Base-by-base conservation (phyloP, 2,329 filamentous ascomycete genomes). In the Fusarium sp. region DNA sequence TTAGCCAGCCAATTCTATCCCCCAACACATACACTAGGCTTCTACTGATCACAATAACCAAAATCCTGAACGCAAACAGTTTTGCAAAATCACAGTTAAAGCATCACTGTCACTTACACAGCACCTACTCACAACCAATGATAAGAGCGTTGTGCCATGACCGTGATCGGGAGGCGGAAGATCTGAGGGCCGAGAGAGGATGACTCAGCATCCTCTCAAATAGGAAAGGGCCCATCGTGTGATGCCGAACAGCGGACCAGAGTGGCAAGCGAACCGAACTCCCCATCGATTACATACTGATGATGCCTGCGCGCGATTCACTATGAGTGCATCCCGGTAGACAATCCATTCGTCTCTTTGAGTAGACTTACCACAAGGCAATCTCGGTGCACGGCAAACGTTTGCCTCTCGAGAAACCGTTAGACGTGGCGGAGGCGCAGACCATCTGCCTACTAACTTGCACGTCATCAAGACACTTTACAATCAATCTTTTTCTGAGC, bases 211-310 rank as follows among this genome's bases (percentile, higher is more conserved):
- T 20, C 1, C n/a, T 33, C 60, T 69, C 45, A 56, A 69, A 75
- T 64, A 47, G 64, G 77, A 75, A 78, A 77, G 76, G 77, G 65
- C 68, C 70, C 73, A 63, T 72, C 72, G 75, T 67, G 75, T 75
- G 77, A 77, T 79, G 75, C 77, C 77, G 77, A 79, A 70, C 54
- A 70, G 71, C 77, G 77, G 74, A 78, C 63, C 64, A 72, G 60
- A 72, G 77, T 79, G 77, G 77, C 77, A 79, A 77, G 77, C 70
- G 69, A 67, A 70, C 74, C 59, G 71, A 62, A 77, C 63, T 60
- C 63, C 59, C 70, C 71, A 72, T 67, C 51, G 54, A 76, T 55
- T 69, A 62, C 66, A 70, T 61, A 52, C 65, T 60, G 67, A 69
- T 71, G 74, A 71, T 74, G 73, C 71, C 66, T 78, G 66, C 61